These are phyloP conservation scores for Entomortierella lignicola DNA, from an alignment of 192 early-diverging fungal species.

Conservation along the genomic window DNA sequence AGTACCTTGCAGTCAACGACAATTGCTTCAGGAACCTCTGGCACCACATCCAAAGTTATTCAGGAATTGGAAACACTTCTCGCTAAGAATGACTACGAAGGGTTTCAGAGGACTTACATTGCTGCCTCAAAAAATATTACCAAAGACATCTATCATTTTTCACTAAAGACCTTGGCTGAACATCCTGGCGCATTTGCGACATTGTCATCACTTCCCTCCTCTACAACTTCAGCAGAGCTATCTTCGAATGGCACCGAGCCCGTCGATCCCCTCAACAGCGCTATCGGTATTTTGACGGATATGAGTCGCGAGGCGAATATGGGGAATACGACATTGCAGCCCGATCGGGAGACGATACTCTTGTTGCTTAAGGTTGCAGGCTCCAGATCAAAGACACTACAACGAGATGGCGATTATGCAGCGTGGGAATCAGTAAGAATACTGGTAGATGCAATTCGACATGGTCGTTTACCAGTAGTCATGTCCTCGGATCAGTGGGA, in stretches of 20 bases:
- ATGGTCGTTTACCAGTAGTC: constrained; percentile 43
- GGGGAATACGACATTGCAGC: constrained; percentile 25
- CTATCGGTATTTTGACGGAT: constrained; percentile 40
- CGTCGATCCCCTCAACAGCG: constrained; percentile 27
- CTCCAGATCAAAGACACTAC: neutral
- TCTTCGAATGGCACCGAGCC: neutral
- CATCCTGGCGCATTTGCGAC: constrained; percentile 29
- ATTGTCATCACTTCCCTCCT: neutral
- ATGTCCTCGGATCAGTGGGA: constrained; percentile 50
- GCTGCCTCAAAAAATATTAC: neutral
- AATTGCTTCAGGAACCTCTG: neutral
- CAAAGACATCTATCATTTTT: constrained; percentile 34
- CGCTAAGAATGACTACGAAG: constrained; percentile 21
- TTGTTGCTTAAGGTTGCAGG: constrained; percentile 33
- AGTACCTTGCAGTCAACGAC: neutral
- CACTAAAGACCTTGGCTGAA: constrained; percentile 27
- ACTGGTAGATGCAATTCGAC: constrained; percentile 44
- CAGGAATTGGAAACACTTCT: constrained; percentile 35
- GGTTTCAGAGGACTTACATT: constrained; percentile 30
- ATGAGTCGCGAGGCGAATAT: constrained; percentile 51
- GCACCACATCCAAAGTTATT: constrained; percentile 4
- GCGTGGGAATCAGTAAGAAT: constrained; percentile 19
- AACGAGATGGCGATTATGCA: neutral
- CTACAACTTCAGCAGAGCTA: neutral
- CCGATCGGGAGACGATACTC: constrained; percentile 29